Conservation (phyloP, 129 eudicot species). For the carrot (Daucus carota) region DH1_v3.0 NC_030389.2:37499001-37499500, state of each 20-base stretch:
- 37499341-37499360: not conserved
- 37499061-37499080: not conserved
- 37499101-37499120: slow-evolving; percentile 31
- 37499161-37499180: slow-evolving; percentile 20
- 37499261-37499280: slow-evolving; percentile 36
- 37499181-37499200: slow-evolving; percentile 36
- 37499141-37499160: slow-evolving; percentile 29
- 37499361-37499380: not conserved
- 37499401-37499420: slow-evolving; percentile 22
- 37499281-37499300: slow-evolving; percentile 18
- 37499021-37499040: slow-evolving; percentile 6
- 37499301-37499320: not conserved
- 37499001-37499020: slow-evolving; percentile 27
- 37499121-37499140: slow-evolving; percentile 29
- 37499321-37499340: not conserved
- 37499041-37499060: not conserved
- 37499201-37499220: slow-evolving; percentile 32
- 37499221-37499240: slow-evolving; percentile 26
- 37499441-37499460: slow-evolving; percentile 22
- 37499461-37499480: not conserved
- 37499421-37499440: slow-evolving; percentile 27
- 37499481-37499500: not conserved
- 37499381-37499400: slow-evolving; percentile 29
- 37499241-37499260: slow-evolving; percentile 34
- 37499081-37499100: not conserved